Conservation (phyloP, 441 rosid genomes). For the Syzygium syzygioides region DNA sequence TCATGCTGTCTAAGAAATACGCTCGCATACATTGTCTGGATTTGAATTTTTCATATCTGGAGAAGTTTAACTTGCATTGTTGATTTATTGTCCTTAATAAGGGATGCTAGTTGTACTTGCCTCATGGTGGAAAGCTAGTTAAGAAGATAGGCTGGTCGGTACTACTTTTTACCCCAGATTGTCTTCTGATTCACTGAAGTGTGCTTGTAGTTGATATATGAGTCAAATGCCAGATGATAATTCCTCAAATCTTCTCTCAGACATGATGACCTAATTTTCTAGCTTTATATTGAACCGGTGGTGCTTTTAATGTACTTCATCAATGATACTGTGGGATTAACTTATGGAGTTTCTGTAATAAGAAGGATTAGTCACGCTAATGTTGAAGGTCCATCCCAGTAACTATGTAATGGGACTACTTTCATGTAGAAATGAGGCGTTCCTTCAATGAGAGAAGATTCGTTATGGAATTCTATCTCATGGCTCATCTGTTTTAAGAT, state of each 20-base stretch:
- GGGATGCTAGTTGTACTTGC: not conserved
- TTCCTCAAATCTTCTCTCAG: not conserved
- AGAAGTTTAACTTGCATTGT: not conserved
- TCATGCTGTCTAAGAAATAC: not conserved
- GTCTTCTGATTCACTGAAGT: not conserved
- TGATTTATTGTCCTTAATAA: not conserved
- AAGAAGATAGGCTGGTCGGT: not conserved
- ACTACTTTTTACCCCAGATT: not conserved
- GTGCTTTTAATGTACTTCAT: not conserved
- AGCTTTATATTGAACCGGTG: not conserved
- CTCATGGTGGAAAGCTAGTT: not conserved
- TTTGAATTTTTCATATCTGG: not conserved
- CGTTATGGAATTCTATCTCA: not conserved
- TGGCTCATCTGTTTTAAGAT: not conserved
- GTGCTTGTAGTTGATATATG: not conserved
- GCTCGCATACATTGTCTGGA: not conserved
- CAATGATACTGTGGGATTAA: not conserved
- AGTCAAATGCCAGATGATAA: not conserved
- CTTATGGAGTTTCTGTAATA: not conserved
- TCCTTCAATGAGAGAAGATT: not conserved
- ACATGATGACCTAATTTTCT: not conserved
- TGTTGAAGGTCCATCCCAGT: not conserved
- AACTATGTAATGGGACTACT: not conserved
- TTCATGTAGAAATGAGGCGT: not conserved
- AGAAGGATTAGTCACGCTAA: not conserved